Conservation (phyloP, 768 basidiomycete species). For the Rhizopogon rudus region DNA sequence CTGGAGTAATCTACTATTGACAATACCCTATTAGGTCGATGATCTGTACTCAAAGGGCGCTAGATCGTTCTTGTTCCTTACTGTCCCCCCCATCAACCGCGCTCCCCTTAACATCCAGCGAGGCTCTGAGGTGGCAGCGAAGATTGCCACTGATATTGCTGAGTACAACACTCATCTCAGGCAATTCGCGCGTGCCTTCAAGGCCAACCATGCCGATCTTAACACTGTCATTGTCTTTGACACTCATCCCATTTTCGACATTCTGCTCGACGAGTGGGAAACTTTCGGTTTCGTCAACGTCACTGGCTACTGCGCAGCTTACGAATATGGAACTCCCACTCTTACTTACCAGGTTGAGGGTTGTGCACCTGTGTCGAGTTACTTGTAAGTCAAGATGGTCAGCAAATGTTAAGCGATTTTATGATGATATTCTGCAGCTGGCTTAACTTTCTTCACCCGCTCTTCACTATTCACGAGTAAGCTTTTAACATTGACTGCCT, state of each 20-base stretch:
- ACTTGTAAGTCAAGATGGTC: slow-evolving; percentile 44
- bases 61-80: slow-evolving; percentile 58
- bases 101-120: slow-evolving; percentile 47
- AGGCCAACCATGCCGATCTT: slow-evolving; percentile 35
- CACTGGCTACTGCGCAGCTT: slow-evolving; percentile 56
- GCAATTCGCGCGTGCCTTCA: slow-evolving; percentile 35
- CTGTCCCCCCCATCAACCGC: slow-evolving; percentile 53
- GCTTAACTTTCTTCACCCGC: slow-evolving; percentile 56
- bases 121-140: slow-evolving; percentile 21
- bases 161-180: slow-evolving; percentile 49
- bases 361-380: slow-evolving; percentile 61
- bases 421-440: slow-evolving; percentile 35
- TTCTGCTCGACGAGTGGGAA: slow-evolving; percentile 45
- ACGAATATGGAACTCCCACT: slow-evolving; percentile 51
- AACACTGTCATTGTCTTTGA: slow-evolving; percentile 47
- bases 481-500: slow-evolving; percentile 12
- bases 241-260: slow-evolving; percentile 54
- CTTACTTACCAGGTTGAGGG: slow-evolving; percentile 48
- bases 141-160: slow-evolving; percentile 31
- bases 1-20: not conserved
- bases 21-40: slow-evolving; percentile 7
- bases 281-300: slow-evolving; percentile 53
- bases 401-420: not conserved
- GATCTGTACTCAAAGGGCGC: slow-evolving; percentile 37
- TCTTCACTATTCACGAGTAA: slow-evolving; percentile 61